phyloP scores from a whole-genome alignment of 306 rosid genomes.

The Vigna nakashimae region DNA sequence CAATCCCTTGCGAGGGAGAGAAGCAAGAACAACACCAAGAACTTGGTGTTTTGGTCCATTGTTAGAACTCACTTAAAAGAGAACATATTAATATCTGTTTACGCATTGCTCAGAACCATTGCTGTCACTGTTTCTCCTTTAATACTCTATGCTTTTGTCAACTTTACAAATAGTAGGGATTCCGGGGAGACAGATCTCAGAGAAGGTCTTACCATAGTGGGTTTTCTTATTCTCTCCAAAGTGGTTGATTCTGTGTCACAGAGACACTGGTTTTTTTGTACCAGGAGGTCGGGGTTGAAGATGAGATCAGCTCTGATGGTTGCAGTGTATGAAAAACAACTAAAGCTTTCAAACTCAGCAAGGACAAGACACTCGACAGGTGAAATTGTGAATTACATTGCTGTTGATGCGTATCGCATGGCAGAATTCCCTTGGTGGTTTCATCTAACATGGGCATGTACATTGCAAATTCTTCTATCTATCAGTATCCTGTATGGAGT shows the following conservation, averaged over 20 bases:
- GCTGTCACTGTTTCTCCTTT: neutral
- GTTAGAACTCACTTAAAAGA: conserved; percentile 2
- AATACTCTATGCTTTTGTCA: neutral
- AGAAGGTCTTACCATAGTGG: neutral
- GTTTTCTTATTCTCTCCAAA: neutral
- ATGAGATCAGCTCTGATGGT: conserved; percentile 88
- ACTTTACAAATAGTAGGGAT: neutral
- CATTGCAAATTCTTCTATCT: conserved; percentile 55
- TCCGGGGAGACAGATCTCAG: neutral
- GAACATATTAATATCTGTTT: neutral
- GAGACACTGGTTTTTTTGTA: neutral
- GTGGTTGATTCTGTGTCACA: neutral
- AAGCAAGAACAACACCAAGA: neutral
- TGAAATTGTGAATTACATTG: conserved; percentile 79
- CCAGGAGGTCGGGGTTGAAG: neutral
- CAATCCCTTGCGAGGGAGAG: neutral
- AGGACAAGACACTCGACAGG: conserved; percentile 73
- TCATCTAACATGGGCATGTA: conserved; percentile 58
- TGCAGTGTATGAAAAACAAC: conserved; percentile 72
- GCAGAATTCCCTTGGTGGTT: conserved; percentile 95
- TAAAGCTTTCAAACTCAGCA: conserved; percentile 69
- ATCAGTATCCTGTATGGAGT: conserved; percentile 59
- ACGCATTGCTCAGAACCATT: conserved; percentile 2
- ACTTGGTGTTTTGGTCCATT: neutral
- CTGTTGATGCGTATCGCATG: conserved; percentile 84